Evolutionary conservation across 768 basidiomycete species (phyloP).

Genomic region (Tulasnella sp.): DNA sequence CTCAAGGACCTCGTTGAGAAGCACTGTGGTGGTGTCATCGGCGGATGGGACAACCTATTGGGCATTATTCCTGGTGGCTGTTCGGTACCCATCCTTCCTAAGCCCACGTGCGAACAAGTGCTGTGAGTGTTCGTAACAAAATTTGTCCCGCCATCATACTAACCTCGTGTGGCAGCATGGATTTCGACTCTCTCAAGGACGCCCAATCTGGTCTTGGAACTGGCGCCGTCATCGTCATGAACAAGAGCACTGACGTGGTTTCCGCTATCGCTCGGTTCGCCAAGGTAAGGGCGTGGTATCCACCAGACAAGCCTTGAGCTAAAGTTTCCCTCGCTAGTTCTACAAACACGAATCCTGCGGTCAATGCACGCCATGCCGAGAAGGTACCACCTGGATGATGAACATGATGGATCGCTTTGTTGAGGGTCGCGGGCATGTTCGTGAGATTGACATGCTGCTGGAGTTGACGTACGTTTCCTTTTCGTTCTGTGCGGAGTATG

Average conservation of each 20-base stretch:
- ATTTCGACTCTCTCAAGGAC: slow-evolving; percentile 95
- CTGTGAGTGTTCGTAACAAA: slow-evolving; percentile 49
- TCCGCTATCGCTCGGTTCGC: slow-evolving; percentile 91
- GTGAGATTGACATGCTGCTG: slow-evolving; percentile 97
- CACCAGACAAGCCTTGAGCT: not conserved
- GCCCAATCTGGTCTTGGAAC: slow-evolving; percentile 95
- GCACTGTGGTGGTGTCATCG: slow-evolving; percentile 89
- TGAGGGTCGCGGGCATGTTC: slow-evolving; percentile 78
- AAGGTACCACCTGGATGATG: slow-evolving; percentile 98
- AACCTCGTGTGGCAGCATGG: slow-evolving; percentile 57
- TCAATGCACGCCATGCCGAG: slow-evolving; percentile 90
- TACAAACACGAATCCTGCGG: slow-evolving; percentile 99
- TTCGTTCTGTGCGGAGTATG: not conserved
- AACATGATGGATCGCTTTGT: slow-evolving; percentile 99
- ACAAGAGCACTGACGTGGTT: slow-evolving; percentile 94
- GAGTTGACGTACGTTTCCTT: slow-evolving; percentile 67
- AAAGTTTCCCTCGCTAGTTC: slow-evolving; percentile 45
- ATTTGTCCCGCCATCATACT: not conserved
- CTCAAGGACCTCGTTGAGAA: slow-evolving; percentile 89
- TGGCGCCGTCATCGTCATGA: slow-evolving; percentile 98
- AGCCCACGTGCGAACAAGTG: slow-evolving; percentile 72
- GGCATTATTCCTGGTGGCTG: slow-evolving; percentile 96
- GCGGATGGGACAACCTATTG: slow-evolving; percentile 94
- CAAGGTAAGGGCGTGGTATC: slow-evolving; percentile 39
- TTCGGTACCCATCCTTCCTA: slow-evolving; percentile 89